Conservation (phyloP, 2,329 filamentous ascomycete species). For the Blastomyces emzantsi region DNA sequence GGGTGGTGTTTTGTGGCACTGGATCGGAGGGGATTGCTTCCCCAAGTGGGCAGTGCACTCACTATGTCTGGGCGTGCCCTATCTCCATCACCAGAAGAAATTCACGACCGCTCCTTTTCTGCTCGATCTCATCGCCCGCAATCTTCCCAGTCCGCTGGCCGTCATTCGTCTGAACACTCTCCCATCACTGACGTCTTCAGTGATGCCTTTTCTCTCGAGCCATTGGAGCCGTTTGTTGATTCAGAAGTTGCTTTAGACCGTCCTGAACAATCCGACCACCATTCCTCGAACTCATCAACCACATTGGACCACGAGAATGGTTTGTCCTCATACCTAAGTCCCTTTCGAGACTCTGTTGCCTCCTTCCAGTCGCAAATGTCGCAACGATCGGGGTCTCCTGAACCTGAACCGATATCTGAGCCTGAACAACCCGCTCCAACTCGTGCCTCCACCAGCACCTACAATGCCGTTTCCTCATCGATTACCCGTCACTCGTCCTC, state of each 20-base stretch:
- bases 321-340: constrained; percentile 6
- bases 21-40: constrained; percentile 10
- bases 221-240: constrained; percentile 22
- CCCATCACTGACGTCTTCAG: constrained; percentile 40
- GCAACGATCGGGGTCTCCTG: constrained; percentile 3
- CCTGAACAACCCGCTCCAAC: constrained; percentile 15
- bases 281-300: constrained; percentile 9
- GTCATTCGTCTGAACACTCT: constrained; percentile 15
- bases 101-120: constrained; percentile 1
- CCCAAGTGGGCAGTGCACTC: constrained; percentile 18
- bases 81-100: constrained; percentile 20
- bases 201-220: constrained; percentile 41
- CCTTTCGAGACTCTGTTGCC: constrained; percentile 8
- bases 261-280: constrained; percentile 31
- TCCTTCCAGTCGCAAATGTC: constrained; percentile 6
- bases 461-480: constrained; percentile 10
- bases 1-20: constrained; percentile 7
- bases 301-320: constrained; percentile 4
- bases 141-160: background rate
- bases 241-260: constrained; percentile 12
- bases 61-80: constrained; percentile 35
- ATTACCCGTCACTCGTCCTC: constrained; percentile 17
- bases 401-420: constrained; percentile 12
- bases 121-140: constrained; percentile 19
- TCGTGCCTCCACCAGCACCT: background rate